Evolutionary conservation across 306 rosid species (phyloP).

Genomic region (Hippophae tibetana): DNA sequence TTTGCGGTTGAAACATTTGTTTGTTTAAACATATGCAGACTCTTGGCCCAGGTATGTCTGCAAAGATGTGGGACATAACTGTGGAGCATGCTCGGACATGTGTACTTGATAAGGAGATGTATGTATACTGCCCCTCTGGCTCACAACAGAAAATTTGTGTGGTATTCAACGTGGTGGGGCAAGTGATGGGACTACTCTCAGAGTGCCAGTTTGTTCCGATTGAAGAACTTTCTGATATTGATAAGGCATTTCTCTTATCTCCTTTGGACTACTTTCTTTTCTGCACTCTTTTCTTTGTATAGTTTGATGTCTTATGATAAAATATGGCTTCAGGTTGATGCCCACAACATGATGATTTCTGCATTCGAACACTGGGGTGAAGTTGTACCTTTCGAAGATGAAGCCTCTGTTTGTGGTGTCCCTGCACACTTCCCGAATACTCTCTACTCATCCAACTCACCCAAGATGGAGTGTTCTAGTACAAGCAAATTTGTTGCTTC

Average conservation of each 20-base stretch:
- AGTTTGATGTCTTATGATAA: constrained; percentile 18
- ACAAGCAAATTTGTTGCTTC: constrained; percentile 56
- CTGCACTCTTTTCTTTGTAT: neutral
- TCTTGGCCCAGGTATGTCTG: constrained; percentile 93
- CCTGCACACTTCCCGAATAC: constrained; percentile 35
- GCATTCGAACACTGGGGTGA: constrained; percentile 54
- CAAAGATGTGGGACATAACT: constrained; percentile 98
- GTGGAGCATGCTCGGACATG: constrained; percentile 94
- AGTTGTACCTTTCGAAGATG: constrained; percentile 50
- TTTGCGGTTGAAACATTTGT: neutral
- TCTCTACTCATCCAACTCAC: constrained; percentile 45
- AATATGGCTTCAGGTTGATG: constrained; percentile 52
- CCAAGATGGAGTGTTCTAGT: constrained; percentile 40
- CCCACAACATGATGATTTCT: constrained; percentile 46
- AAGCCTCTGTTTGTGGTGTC: constrained; percentile 39
- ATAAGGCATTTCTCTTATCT: constrained; percentile 50
- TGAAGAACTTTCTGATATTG: constrained; percentile 69
- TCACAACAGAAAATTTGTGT: constrained; percentile 59
- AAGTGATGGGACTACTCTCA: constrained; percentile 58
- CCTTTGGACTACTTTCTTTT: constrained; percentile 9
- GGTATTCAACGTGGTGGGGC: constrained; percentile 81
- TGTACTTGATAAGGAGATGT: constrained; percentile 38
- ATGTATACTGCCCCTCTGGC: constrained; percentile 36
- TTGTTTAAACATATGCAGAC: constrained; percentile 42
- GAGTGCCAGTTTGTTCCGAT: constrained; percentile 53